phyloP scores from a whole-genome alignment of 2,329 filamentous ascomycete species.

The Fragosphaeria purpurea region DNA sequence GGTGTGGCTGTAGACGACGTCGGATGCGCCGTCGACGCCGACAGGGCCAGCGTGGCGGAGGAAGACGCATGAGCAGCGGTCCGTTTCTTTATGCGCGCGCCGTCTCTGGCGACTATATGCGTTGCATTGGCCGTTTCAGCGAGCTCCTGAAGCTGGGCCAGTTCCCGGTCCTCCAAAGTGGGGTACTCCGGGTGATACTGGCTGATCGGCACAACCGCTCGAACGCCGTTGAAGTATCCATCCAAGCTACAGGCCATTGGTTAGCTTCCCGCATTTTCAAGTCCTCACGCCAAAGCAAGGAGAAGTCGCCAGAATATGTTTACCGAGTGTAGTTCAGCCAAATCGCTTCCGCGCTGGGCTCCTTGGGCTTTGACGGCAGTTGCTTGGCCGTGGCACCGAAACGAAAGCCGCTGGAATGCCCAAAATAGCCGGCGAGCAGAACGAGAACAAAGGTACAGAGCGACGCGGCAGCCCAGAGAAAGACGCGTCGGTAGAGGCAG shows the following conservation, averaged over 20 bases:
- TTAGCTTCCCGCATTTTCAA: background rate
- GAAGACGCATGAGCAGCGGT: background rate
- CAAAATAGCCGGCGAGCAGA: constrained; percentile 13
- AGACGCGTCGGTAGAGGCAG: constrained; percentile 41
- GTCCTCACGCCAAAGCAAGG: too few species aligned
- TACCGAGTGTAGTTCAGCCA: constrained; percentile 35
- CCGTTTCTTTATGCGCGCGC: background rate
- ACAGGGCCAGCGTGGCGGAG: too few species aligned
- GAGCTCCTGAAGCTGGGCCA: constrained; percentile 3
- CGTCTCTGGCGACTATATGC: constrained; percentile 18
- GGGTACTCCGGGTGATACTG: constrained; percentile 70
- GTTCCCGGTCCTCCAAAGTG: constrained; percentile 18
- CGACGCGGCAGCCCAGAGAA: constrained; percentile 38
- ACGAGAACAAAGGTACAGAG: constrained; percentile 13
- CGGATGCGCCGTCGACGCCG: too few species aligned
- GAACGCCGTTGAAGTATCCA: constrained; percentile 70
- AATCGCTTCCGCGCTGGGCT: constrained; percentile 16
- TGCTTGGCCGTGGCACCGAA: constrained; percentile 13
- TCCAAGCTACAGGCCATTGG: constrained; percentile 48
- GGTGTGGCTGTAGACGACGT: background rate
- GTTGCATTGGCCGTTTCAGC: constrained; percentile 7
- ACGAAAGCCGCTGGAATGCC: constrained; percentile 13
- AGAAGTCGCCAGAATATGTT: constrained; percentile 3
- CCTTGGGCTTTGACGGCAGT: constrained; percentile 17
- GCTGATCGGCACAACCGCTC: constrained; percentile 52